These are phyloP conservation scores for Cladosporium sphaerospermum DNA, from an alignment of 2,329 filamentous ascomycete species.

Conservation along the genomic window DNA sequence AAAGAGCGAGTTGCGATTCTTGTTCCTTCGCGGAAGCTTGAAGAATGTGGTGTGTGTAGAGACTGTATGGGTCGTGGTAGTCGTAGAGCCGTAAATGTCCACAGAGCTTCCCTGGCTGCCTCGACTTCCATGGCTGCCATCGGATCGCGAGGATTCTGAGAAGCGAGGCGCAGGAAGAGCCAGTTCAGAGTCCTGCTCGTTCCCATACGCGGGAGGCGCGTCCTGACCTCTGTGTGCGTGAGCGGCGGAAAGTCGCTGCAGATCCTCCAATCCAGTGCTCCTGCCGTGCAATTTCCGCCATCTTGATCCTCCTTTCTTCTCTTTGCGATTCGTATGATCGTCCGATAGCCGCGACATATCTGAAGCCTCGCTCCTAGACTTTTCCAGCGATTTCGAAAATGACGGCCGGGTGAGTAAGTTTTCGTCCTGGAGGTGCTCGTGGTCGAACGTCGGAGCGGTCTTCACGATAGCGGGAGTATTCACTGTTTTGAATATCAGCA, in stretches of 20 bases:
- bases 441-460: constrained; percentile 69
- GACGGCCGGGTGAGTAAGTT: constrained; percentile 18
- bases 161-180: constrained; percentile 59
- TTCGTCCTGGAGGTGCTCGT: constrained; percentile 12
- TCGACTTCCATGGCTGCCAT: constrained; percentile 50
- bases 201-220: constrained; percentile 53
- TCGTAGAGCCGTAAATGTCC: constrained; percentile 54
- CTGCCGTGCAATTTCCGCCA: constrained; percentile 27
- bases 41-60: constrained; percentile 67
- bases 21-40: constrained; percentile 68
- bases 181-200: constrained; percentile 56
- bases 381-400: constrained; percentile 23
- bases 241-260: constrained; percentile 56
- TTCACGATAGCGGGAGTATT: constrained; percentile 69
- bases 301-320: constrained; percentile 20
- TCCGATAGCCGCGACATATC: constrained; percentile 11
- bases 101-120: constrained; percentile 49
- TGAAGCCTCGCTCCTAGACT: constrained; percentile 11
- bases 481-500: not conserved
- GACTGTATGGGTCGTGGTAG: constrained; percentile 57
- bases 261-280: constrained; percentile 33
- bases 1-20: constrained; percentile 72
- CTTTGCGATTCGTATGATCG: constrained; percentile 8
- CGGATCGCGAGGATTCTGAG: constrained; percentile 85
- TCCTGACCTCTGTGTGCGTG: constrained; percentile 24